phyloP scores from a whole-genome alignment of 139 green algal species.

The Nannochloris sp. region DNA sequence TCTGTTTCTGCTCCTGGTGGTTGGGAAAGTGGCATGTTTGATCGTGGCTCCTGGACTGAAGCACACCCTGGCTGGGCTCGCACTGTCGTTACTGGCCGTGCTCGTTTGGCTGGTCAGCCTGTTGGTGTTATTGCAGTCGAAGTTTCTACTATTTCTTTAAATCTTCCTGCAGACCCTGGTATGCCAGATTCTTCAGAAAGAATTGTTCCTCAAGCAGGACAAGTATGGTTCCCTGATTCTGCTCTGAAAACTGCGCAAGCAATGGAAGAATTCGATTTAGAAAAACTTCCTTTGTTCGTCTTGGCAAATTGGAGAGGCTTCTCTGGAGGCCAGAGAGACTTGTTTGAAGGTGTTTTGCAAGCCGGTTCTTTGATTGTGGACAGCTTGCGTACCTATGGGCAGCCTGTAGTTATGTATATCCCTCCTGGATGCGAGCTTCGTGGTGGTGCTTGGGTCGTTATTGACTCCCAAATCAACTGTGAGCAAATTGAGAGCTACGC shows the following conservation, averaged over 20 bases:
- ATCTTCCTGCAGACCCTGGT: conserved; percentile 84
- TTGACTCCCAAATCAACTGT: conserved; percentile 91
- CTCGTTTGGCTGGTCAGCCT: conserved; percentile 84
- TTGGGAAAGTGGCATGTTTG: conserved; percentile 83
- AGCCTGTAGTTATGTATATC: conserved; percentile 95
- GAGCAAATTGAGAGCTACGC: conserved; percentile 79
- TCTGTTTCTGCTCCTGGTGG: neutral
- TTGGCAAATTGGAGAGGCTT: conserved; percentile 99
- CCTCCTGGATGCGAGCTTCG: conserved; percentile 86
- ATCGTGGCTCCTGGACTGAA: conserved; percentile 80
- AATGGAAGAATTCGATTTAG: conserved; percentile 94
- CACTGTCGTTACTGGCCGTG: conserved; percentile 87
- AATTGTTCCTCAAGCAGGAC: conserved; percentile 45
- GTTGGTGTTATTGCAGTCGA: conserved; percentile 94
- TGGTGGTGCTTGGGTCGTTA: conserved; percentile 96
- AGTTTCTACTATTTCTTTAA: conserved; percentile 65
- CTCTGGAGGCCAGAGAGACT: conserved; percentile 90
- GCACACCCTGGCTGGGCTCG: conserved; percentile 78
- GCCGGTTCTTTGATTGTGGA: conserved; percentile 95
- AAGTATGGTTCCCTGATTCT: conserved; percentile 98
- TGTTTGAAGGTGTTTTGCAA: conserved; percentile 97
- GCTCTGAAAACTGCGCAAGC: conserved; percentile 94
- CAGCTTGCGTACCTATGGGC: conserved; percentile 76
- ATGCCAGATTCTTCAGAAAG: conserved; percentile 26
- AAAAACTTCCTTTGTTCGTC: conserved; percentile 94